Base-by-base conservation (phyloP, 805 yeast genomes). In the Spathaspora passalidarum region DNA sequence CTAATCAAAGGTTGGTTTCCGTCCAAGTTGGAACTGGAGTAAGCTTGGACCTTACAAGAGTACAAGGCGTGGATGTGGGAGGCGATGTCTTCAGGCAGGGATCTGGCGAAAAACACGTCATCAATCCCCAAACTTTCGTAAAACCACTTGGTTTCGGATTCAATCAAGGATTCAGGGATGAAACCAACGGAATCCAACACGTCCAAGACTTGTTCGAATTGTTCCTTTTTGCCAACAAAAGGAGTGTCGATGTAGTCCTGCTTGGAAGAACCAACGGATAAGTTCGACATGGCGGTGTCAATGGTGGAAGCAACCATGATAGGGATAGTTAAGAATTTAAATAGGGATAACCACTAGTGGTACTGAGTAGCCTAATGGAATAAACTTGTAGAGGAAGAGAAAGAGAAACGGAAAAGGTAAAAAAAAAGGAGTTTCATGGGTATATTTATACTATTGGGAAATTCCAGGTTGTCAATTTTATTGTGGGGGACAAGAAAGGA, bases 41-140 rank as follows among this genome's bases (percentile, higher is more conserved):
- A 88, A 6, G 96, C 96, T 55, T 92, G 94, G 44, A 94, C 79
- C 63, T 94, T 94, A 47, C 97, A 91, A 26, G 97, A 88, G 67
- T 92, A 92, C 45, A 92, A 74, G 8, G 97, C 86, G 59, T 86
- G 86, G 56, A 92, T 88, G 60, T 91, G 90, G 45, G 84, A 79
- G 14, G 88, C 91, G 54, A 92, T 86, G 49, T 84, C 87, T 44
- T 78, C 81, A 11, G 91, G 86, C 4, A 87, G 72, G 61, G 92
- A 97, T 51, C 86, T 81, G 37, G 94, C 94, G 62, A 92, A 91
- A 66, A 87, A 92, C 23, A 88, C 84, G 60, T 90, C 97, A 61
- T 91, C 97, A 49, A 92, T 89, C 21, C 97, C 97, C 53, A 92
- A 75, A 35, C 79, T 68, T 47, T 86, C 81, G 71, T 94, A 94